These are phyloP conservation scores for Diospyros kaki DNA, from an alignment of 148 eudicot genomes.

Conservation along the genomic window DNA sequence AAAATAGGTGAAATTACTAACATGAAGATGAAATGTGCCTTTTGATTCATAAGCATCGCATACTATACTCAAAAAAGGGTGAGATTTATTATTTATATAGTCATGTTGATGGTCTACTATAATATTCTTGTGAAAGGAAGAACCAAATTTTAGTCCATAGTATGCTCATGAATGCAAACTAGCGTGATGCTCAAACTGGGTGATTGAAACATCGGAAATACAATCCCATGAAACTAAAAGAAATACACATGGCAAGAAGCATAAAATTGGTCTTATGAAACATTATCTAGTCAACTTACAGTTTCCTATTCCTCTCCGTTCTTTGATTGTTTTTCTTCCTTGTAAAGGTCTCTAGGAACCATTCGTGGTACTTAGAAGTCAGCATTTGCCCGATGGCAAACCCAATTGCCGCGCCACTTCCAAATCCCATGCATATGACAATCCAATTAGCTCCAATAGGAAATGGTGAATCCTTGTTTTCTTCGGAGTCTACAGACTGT, in stretches of 20 bases:
- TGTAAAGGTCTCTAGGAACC: not conserved
- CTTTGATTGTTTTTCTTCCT: not conserved
- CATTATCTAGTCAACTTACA: not conserved
- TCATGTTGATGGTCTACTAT: no score
- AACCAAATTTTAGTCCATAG: not conserved
- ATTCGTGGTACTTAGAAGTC: not conserved
- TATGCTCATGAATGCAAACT: not conserved
- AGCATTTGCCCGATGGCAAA: conserved; percentile 16
- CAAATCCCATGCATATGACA: conserved; percentile 16
- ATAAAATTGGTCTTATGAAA: no score
- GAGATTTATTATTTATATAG: no score
- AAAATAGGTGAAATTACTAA: no score
- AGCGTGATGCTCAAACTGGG: not conserved
- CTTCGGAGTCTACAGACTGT: not conserved
- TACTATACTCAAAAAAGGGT: no score
- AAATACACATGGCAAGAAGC: no score
- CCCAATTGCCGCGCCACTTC: conserved; percentile 23
- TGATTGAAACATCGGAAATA: no score
- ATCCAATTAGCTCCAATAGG: conserved; percentile 19
- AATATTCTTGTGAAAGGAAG: no score
- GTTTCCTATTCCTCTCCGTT: not conserved
- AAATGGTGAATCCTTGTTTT: conserved; percentile 3
- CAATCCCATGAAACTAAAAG: no score
- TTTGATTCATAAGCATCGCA: no score
- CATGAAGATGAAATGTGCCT: no score